phyloP scores from a whole-genome alignment of 228 moss, liverwort and hornwort species.

The Sphagnum fallax region DNA sequence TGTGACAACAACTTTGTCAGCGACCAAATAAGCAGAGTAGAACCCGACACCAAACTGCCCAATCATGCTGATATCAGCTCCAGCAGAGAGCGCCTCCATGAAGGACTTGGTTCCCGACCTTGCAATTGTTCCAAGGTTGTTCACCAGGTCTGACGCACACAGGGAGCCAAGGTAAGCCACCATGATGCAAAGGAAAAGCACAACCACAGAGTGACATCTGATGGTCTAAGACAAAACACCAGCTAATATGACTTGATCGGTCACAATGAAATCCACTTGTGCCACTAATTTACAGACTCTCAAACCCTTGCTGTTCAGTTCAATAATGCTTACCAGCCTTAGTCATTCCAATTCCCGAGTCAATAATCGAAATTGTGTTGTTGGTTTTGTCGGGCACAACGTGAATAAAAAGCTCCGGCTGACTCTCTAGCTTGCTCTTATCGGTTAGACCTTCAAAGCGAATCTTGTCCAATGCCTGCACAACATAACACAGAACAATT shows the following conservation, averaged over 20 bases:
- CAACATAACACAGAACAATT: neutral
- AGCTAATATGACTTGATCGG: too few species aligned
- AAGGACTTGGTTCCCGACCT: constrained; percentile 86
- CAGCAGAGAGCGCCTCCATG: constrained; percentile 78
- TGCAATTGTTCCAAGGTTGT: constrained; percentile 81
- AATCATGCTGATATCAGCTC: constrained; percentile 90
- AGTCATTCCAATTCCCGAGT: constrained; percentile 82
- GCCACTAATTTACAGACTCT: too few species aligned
- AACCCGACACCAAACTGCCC: constrained; percentile 91
- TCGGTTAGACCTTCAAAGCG: constrained; percentile 72
- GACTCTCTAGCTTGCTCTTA: constrained; percentile 68
- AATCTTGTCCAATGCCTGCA: constrained; percentile 60
- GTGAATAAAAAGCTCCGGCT: constrained; percentile 76
- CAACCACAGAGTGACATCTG: too few species aligned
- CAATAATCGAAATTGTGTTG: constrained; percentile 58
- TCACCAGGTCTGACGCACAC: constrained; percentile 40
- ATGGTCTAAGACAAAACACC: too few species aligned
- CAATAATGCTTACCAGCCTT: constrained; percentile 40
- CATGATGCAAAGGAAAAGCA: too few species aligned
- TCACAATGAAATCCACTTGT: neutral
- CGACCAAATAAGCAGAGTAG: constrained; percentile 75
- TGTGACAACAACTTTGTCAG: constrained; percentile 72
- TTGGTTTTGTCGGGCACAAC: constrained; percentile 66
- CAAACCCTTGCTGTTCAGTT: too few species aligned
- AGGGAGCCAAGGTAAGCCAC: neutral